A percentile compares a stretch with the other conserved stretches of the same genome.
Conservation (phyloP, 176 grass and related monocot species). For the Tillandsia leiboldiana region DNA sequence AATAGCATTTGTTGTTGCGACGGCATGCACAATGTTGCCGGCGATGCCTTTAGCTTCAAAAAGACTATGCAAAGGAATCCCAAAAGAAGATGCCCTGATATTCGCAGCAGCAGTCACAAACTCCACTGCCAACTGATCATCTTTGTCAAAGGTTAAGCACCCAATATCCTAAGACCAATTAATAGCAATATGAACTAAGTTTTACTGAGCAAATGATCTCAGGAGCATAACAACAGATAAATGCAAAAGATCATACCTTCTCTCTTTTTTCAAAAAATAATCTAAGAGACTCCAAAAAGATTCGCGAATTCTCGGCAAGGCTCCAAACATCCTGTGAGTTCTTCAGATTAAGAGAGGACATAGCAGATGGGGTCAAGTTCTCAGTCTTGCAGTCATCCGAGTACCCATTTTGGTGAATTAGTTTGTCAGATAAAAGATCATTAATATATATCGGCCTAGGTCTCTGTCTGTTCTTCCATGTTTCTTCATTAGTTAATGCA, state of each 20-base stretch:
- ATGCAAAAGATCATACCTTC: conserved; percentile 33
- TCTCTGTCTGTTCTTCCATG: conserved; percentile 76
- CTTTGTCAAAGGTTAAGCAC: conserved; percentile 83
- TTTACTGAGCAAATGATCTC: neutral
- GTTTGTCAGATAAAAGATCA: conserved; percentile 45
- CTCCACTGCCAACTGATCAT: conserved; percentile 93
- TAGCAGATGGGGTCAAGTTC: conserved; percentile 44
- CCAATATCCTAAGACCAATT: conserved; percentile 63
- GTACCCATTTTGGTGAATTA: conserved; percentile 39
- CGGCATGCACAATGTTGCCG: conserved; percentile 99
- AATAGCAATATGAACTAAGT: neutral
- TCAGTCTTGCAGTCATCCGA: conserved; percentile 19
- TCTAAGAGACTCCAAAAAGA: conserved; percentile 78
- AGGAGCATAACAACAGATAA: neutral
- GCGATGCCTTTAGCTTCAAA: conserved; percentile 99
- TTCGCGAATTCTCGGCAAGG: conserved; percentile 75
- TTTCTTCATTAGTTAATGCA: conserved; percentile 79
- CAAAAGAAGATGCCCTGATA: conserved; percentile 95
- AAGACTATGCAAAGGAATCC: conserved; percentile 81
- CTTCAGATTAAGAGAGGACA: conserved; percentile 60
- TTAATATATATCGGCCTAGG: conserved; percentile 60
- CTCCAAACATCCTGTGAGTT: conserved; percentile 91
- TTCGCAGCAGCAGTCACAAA: conserved; percentile 92
- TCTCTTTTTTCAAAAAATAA: conserved; percentile 81
- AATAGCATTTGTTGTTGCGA: conserved; percentile 97